Evolutionary conservation across 2,329 filamentous ascomycete species (phyloP).

Genomic region (Claviceps africana): DNA sequence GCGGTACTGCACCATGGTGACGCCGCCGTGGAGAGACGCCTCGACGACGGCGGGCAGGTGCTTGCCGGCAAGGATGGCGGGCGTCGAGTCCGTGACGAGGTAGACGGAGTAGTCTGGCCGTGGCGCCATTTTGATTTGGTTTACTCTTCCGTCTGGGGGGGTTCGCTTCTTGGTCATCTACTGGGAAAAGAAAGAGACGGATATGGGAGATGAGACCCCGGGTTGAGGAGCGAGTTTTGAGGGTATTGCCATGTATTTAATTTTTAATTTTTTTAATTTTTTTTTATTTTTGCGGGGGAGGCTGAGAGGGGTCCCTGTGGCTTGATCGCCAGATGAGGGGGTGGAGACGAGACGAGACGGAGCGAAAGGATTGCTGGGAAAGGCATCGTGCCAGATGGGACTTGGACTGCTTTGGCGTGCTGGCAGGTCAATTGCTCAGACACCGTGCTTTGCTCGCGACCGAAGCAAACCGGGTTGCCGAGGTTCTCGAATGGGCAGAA

Average conservation of each 20-base stretch:
- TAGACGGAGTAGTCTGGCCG: constrained; percentile 67
- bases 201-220: background rate
- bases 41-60: constrained; percentile 63
- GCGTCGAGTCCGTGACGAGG: constrained; percentile 86
- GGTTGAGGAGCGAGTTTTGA: too few species aligned
- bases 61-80: constrained; percentile 59
- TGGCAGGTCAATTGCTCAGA: background rate
- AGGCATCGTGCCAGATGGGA: background rate
- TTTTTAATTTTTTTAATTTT: background rate
- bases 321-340: background rate
- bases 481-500: too few species aligned
- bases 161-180: too few species aligned
- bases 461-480: too few species aligned
- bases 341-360: background rate
- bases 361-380: background rate
- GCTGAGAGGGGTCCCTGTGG: background rate
- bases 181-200: background rate
- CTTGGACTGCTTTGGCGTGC: background rate
- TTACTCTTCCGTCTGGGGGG: background rate
- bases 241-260: too few species aligned
- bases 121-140: background rate
- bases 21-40: constrained; percentile 62
- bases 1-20: constrained; percentile 77
- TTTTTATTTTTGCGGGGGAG: too few species aligned
- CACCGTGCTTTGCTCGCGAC: too few species aligned